Evolutionary conservation across 2,329 filamentous ascomycete genomes (phyloP).

Genomic region (Emergomyces pasteurianus): DNA sequence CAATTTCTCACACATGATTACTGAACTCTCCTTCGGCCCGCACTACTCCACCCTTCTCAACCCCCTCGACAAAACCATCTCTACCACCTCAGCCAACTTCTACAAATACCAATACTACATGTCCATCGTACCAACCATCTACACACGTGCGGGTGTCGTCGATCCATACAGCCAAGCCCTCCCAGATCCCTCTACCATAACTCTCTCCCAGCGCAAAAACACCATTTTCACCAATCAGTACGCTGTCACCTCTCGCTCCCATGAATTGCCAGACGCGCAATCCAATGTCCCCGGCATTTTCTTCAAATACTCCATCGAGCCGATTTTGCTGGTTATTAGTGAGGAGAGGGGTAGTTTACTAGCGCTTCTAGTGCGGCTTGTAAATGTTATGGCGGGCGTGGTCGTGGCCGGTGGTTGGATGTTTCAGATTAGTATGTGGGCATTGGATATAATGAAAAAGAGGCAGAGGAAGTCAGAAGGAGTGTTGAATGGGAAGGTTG

Average conservation of each 20-base stretch:
- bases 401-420: slow-evolving; percentile 90
- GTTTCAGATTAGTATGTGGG: slow-evolving; percentile 74
- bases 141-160: slow-evolving; percentile 45
- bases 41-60: slow-evolving; percentile 91
- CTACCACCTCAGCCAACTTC: slow-evolving; percentile 63
- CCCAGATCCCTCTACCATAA: slow-evolving; percentile 24
- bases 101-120: slow-evolving; percentile 98
- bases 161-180: slow-evolving; percentile 32
- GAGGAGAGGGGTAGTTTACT: slow-evolving; percentile 69
- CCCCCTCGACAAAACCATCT: slow-evolving; percentile 83
- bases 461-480: slow-evolving; percentile 33
- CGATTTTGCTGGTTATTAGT: slow-evolving; percentile 73
- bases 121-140: slow-evolving; percentile 86
- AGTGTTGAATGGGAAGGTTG: slow-evolving; percentile 35
- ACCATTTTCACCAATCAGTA: slow-evolving; percentile 93
- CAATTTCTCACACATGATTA: slow-evolving; percentile 96
- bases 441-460: slow-evolving; percentile 38
- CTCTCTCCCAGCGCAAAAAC: slow-evolving; percentile 31
- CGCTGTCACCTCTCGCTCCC: slow-evolving; percentile 82
- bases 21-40: slow-evolving; percentile 91
- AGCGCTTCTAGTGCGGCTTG: slow-evolving; percentile 63
- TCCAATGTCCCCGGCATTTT: slow-evolving; percentile 72
- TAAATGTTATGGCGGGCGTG: slow-evolving; percentile 85
- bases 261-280: slow-evolving; percentile 50
- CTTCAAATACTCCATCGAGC: slow-evolving; percentile 98